Evolutionary conservation across 2,329 filamentous ascomycete species (phyloP), one percentile per base, ranked within the genome.

Genomic region (Sclerotinia spermophila): DNA sequence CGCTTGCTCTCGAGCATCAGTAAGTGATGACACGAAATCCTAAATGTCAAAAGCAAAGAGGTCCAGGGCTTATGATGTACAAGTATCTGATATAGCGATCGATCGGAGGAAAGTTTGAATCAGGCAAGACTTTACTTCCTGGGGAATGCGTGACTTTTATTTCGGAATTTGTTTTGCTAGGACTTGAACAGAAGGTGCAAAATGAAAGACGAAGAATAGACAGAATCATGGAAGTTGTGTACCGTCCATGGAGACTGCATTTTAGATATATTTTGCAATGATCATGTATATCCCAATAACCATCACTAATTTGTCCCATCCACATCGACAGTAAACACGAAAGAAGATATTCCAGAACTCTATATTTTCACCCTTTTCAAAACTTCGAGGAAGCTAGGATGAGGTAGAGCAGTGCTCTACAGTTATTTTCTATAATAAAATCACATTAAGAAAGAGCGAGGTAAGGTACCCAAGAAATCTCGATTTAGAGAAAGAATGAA

Each of bases 311-410:
- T n/a, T 48, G 3, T n/a, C 1, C 4, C 1, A 4, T 7, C 11
- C 11, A 3, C 15, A 13, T 5, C 0, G 45, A n/a, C 5, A 15
- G 1, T 3, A 24, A 27, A 27, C 1, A 15, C n/a, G n/a, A 6
- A 13, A 48, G 1, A 5, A 5, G 5, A 13, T 19, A 58, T 35
- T 3, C 2, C 11, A 58, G 33, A 35, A 4, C 1, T 8, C 1
- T 19, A 58, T 58, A 15, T 35, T 11, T 35, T 13, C 0, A 1
- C 33, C 24, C 4, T 1, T 1, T 58, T 15, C 5, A 17, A 38
- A 17, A n/a, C n/a, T 1, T n/a, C 2, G 11, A 1, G 60, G 17
- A 10, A 48, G 21, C 13, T 17, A 15, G 48, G 3, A 3, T 53
- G n/a, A 27, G 13, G 48, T 51, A n/a, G 27, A 1, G 7, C 15